Evolutionary conservation across 1,284 basidiomycete species (phyloP).

Genomic region (Retiboletus flavoniger): DNA sequence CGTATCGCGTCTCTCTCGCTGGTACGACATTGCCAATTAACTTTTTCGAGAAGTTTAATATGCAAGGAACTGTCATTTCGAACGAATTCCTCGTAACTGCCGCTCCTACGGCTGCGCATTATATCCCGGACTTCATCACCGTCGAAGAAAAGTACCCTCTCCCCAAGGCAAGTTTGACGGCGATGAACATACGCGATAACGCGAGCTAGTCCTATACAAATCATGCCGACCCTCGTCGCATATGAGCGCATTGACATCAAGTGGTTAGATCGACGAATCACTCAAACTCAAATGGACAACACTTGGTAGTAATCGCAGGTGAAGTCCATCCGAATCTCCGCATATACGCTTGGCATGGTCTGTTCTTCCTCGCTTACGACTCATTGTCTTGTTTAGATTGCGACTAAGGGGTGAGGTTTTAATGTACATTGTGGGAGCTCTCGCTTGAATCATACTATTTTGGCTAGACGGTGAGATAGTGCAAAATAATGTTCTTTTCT

Average conservation of each 20-base stretch:
- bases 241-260: conserved; percentile 17
- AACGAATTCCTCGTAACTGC: conserved; percentile 20
- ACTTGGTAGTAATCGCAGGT: conserved; percentile 81
- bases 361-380: conserved; percentile 6
- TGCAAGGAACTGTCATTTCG: conserved; percentile 15
- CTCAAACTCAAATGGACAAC: conserved; percentile 85
- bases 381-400: conserved; percentile 44
- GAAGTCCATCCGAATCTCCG: conserved; percentile 12
- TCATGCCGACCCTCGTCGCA: background rate
- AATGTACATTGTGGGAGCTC: background rate
- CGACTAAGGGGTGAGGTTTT: conserved; percentile 68
- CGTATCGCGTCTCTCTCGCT: conserved; percentile 1
- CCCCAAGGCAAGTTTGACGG: conserved; percentile 55
- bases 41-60: conserved; percentile 7
- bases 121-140: conserved; percentile 81
- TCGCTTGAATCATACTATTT: conserved; percentile 6
- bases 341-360: conserved; percentile 2
- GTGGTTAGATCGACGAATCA: conserved; percentile 63
- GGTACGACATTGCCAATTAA: conserved; percentile 6
- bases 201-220: background rate
- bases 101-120: conserved; percentile 46
- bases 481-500: conserved; percentile 58
- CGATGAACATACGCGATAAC: background rate
- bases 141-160: conserved; percentile 76
- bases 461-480: conserved; percentile 67